phyloP scores from a whole-genome alignment of 176 grass and related monocot genomes.

The Eleusine indica region DNA sequence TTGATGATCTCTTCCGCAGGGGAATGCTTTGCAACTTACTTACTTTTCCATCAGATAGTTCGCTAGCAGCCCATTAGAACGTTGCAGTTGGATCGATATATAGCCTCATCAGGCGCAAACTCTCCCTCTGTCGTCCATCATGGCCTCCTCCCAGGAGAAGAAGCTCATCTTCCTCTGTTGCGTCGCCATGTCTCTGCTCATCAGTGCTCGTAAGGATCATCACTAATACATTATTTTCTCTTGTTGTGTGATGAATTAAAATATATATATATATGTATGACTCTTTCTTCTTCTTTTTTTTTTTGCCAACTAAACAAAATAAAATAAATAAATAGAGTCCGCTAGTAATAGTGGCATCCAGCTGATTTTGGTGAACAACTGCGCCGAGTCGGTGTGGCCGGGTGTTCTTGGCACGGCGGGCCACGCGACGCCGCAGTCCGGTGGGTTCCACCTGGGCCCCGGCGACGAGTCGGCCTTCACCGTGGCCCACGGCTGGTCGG shows the following conservation, averaged over 20 bases:
- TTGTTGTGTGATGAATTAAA: no score
- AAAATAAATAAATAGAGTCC: not conserved
- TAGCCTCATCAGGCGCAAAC: not conserved
- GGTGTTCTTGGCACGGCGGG: conserved; percentile 68
- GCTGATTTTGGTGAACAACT: conserved; percentile 96
- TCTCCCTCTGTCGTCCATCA: not conserved
- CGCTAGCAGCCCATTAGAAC: not conserved
- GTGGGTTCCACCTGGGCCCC: conserved; percentile 69
- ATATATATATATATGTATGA: not conserved
- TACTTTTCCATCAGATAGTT: not conserved
- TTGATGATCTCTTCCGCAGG: not conserved
- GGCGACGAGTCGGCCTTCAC: conserved; percentile 68
- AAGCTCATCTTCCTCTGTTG: conserved; percentile 4
- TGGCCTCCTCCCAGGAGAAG: not conserved
- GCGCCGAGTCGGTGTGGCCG: conserved; percentile 79
- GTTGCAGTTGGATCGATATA: not conserved
- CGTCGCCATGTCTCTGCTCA: conserved; percentile 26
- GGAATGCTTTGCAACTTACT: no score
- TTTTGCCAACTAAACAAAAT: no score
- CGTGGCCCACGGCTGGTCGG: conserved; percentile 75
- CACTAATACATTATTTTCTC: not conserved
- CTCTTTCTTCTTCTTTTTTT: not conserved
- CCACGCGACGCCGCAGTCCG: conserved; percentile 62
- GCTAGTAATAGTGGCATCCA: conserved; percentile 47
- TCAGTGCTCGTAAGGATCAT: not conserved